A percentile compares a stretch with the other conserved stretches of the same genome.
phyloP scores from a whole-genome alignment of 1,284 basidiomycete genomes.

The Moesziomyces antarcticus region DNA sequence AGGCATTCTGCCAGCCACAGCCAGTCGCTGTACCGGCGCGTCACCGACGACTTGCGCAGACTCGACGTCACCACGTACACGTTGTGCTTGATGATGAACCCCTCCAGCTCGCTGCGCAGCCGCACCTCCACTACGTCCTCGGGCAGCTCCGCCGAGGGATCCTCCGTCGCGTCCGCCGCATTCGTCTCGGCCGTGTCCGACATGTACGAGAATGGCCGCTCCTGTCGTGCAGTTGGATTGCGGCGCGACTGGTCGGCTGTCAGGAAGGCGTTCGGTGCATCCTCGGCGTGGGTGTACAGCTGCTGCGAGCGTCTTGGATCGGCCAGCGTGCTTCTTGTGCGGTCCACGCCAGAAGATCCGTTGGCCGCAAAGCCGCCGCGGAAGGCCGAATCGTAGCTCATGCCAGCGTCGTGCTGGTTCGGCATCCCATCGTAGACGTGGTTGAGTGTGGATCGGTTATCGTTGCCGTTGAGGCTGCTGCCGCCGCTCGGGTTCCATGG shows the following conservation, averaged over 20 bases:
- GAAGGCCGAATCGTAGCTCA: constrained; percentile 27
- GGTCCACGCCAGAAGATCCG: constrained; percentile 8
- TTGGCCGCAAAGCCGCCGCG: constrained; percentile 34
- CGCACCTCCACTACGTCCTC: constrained; percentile 41
- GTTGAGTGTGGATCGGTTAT: neutral
- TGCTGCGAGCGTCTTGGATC: constrained; percentile 8
- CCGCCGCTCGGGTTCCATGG: constrained; percentile 33
- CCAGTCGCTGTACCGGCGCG: constrained; percentile 56
- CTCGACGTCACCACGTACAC: constrained; percentile 46
- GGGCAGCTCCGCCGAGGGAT: constrained; percentile 38
- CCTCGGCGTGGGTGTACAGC: constrained; percentile 19
- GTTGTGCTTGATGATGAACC: constrained; percentile 53
- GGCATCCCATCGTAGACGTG: constrained; percentile 28
- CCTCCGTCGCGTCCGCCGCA: constrained; percentile 27
- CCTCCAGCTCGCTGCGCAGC: constrained; percentile 41
- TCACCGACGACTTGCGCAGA: constrained; percentile 35
- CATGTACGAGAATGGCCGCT: constrained; percentile 47
- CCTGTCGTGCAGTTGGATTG: constrained; percentile 13
- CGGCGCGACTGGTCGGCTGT: neutral
- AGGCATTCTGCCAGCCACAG: constrained; percentile 52
- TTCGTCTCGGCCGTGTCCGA: constrained; percentile 41
- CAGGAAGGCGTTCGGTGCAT: constrained; percentile 3
- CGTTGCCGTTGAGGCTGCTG: constrained; percentile 11
- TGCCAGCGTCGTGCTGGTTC: constrained; percentile 12
- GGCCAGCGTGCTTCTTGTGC: neutral